phyloP scores from a whole-genome alignment of 371 early-diverging fungal genomes.

The Zopfochytrium polystomum region DNA sequence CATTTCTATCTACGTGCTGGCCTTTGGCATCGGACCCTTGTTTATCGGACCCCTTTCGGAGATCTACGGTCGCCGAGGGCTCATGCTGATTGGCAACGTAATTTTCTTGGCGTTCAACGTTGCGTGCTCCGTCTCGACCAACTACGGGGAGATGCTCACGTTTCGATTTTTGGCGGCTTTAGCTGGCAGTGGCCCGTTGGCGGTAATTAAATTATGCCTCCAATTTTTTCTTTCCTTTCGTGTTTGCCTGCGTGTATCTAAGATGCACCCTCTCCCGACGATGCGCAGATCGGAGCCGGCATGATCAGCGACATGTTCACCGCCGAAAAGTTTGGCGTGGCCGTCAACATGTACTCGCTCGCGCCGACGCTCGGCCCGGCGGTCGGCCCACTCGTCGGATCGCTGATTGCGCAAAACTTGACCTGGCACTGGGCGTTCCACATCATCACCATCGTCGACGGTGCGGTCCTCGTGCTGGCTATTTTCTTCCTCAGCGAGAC shows the following conservation, averaged over 20 bases:
- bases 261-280: too few species aligned
- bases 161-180: constrained; percentile 14
- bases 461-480: not conserved
- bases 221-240: too few species aligned
- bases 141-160: constrained; percentile 4
- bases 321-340: too few species aligned
- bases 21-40: constrained; percentile 11
- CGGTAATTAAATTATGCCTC: too few species aligned
- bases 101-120: constrained; percentile 17
- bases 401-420: constrained; percentile 8
- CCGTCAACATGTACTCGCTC: too few species aligned
- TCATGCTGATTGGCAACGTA: constrained; percentile 3
- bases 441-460: constrained; percentile 9
- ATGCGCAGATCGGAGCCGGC: too few species aligned
- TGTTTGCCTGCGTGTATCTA: too few species aligned
- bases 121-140: constrained; percentile 5
- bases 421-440: constrained; percentile 16
- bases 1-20: constrained; percentile 16
- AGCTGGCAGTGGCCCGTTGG: too few species aligned
- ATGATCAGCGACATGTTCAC: too few species aligned
- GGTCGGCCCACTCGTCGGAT: too few species aligned
- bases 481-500: constrained; percentile 11
- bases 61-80: constrained; percentile 5
- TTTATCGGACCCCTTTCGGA: constrained; percentile 15
- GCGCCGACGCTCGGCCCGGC: too few species aligned